These are phyloP conservation scores for Populus ilicifolia DNA, from an alignment of 345 rosid species.

Conservation along the genomic window DNA sequence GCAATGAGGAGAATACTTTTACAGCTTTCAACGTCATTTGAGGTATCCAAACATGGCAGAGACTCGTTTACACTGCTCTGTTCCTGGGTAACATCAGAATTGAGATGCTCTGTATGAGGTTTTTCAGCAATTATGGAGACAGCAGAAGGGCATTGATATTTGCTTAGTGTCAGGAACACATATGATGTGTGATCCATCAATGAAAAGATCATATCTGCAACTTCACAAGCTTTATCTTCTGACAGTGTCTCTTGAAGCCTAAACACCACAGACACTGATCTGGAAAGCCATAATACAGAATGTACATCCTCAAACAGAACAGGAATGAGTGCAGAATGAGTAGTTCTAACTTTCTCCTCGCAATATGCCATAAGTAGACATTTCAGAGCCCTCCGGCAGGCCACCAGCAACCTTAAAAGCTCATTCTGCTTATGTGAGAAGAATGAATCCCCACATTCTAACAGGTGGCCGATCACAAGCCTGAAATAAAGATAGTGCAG, in stretches of 20 bases:
- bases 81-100: constrained; percentile 25
- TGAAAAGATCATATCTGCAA: constrained; percentile 38
- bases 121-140: constrained; percentile 16
- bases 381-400: constrained; percentile 75
- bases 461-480: constrained; percentile 37
- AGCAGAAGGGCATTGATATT: constrained; percentile 38
- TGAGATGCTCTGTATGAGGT: constrained; percentile 22
- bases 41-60: constrained; percentile 23
- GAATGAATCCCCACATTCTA: constrained; percentile 29
- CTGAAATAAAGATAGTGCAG: constrained; percentile 34
- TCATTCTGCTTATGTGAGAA: constrained; percentile 28
- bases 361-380: constrained; percentile 42
- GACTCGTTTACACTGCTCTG: constrained; percentile 15
- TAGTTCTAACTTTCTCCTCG: constrained; percentile 35
- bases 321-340: constrained; percentile 29
- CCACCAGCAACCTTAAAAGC: constrained; percentile 53
- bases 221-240: constrained; percentile 20
- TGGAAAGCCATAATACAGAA: constrained; percentile 66
- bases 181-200: constrained; percentile 83
- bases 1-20: constrained; percentile 35
- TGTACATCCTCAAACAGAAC: constrained; percentile 40
- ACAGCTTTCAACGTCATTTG: constrained; percentile 36
- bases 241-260: constrained; percentile 32
- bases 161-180: constrained; percentile 46
- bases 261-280: constrained; percentile 48